These are phyloP conservation scores for Microcera coccophila DNA, from an alignment of 2,329 filamentous ascomycete genomes.

Conservation along the genomic window DNA sequence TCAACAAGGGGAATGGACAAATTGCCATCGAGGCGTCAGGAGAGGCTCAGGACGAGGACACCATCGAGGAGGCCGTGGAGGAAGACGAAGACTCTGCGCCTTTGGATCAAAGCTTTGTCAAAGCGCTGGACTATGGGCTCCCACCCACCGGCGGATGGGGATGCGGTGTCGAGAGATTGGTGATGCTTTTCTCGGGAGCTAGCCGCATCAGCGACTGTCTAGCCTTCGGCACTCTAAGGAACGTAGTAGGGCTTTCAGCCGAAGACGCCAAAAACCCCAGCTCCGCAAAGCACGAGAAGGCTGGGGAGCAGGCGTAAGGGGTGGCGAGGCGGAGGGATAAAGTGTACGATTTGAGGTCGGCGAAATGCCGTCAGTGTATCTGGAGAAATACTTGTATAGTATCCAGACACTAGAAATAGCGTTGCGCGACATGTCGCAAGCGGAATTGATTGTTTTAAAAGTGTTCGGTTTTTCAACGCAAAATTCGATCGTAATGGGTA, in stretches of 20 bases:
- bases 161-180: slow-evolving; percentile 82
- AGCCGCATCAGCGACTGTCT: slow-evolving; percentile 81
- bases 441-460: too few species aligned
- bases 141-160: slow-evolving; percentile 98
- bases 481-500: too few species aligned
- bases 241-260: slow-evolving; percentile 54
- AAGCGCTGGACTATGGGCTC: slow-evolving; percentile 79
- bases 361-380: slow-evolving; percentile 15
- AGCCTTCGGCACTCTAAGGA: slow-evolving; percentile 79
- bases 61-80: slow-evolving; percentile 9
- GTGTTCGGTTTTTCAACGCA: too few species aligned
- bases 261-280: slow-evolving; percentile 27
- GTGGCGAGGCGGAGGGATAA: neutral
- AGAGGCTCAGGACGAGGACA: slow-evolving; percentile 5
- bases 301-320: slow-evolving; percentile 7
- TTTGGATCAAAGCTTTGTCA: slow-evolving; percentile 76
- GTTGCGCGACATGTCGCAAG: neutral
- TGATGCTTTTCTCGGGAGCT: slow-evolving; percentile 82
- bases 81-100: slow-evolving; percentile 43
- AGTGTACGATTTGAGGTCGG: neutral
- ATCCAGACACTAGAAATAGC: slow-evolving; percentile 14
- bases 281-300: too few species aligned
- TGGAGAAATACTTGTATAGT: slow-evolving; percentile 22
- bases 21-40: slow-evolving; percentile 27
- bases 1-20: slow-evolving; percentile 33